Evolutionary conservation across 2,329 filamentous ascomycete species (phyloP).

Genomic region (Drechslerella stenobrocha): DNA sequence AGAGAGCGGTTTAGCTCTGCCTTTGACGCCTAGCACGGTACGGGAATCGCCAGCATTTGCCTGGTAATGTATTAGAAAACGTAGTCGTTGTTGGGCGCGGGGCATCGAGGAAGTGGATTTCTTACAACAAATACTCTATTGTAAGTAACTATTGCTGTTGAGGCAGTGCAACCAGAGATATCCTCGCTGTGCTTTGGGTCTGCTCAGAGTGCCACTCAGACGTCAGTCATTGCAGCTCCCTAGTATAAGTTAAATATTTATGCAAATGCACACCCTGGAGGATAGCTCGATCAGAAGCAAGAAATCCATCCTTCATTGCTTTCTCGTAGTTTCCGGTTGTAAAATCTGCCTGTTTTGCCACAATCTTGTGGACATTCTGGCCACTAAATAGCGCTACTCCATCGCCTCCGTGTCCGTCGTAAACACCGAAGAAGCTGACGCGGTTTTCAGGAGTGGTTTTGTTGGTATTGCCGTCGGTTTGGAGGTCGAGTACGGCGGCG

Average conservation of each 20-base stretch:
- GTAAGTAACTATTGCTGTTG: conserved; percentile 82
- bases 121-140: conserved; percentile 94
- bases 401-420: conserved; percentile 95
- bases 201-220: conserved; percentile 56
- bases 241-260: not conserved
- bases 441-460: conserved; percentile 70
- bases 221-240: conserved; percentile 1
- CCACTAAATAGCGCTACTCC: conserved; percentile 93
- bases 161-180: conserved; percentile 95
- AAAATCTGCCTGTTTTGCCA: conserved; percentile 92
- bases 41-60: conserved; percentile 96
- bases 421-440: conserved; percentile 95
- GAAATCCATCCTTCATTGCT: conserved; percentile 93
- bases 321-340: conserved; percentile 89
- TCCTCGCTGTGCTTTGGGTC: conserved; percentile 97
- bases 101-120: conserved; percentile 54
- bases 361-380: conserved; percentile 88
- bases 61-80: conserved; percentile 59
- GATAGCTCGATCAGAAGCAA: conserved; percentile 94
- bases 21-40: conserved; percentile 93
- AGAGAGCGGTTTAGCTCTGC: conserved; percentile 94
- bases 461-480: conserved; percentile 63
- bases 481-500: conserved; percentile 82
- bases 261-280: conserved; percentile 72
- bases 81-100: conserved; percentile 5